Evolutionary conservation across 805 yeast species (phyloP).

Genomic region (Saccharomycopsis sp.): DNA sequence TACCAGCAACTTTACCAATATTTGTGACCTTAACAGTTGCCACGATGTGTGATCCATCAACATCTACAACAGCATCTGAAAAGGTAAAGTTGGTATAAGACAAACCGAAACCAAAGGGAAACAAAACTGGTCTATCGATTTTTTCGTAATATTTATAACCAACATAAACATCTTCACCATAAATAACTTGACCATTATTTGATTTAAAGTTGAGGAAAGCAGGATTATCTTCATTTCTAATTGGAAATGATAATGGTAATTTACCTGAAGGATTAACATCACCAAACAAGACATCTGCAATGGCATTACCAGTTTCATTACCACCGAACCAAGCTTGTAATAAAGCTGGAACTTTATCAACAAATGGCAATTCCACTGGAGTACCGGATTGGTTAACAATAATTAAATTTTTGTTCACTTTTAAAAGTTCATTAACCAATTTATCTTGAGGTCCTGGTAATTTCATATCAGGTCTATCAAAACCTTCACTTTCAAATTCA

Average conservation of each 20-base stretch:
- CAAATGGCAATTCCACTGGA: slow-evolving; percentile 52
- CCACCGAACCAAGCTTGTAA: slow-evolving; percentile 52
- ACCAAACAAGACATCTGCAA: slow-evolving; percentile 50
- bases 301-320: slow-evolving; percentile 44
- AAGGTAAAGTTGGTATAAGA: slow-evolving; percentile 21
- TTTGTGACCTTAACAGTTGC: slow-evolving; percentile 29
- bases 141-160: slow-evolving; percentile 53
- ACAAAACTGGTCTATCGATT: slow-evolving; percentile 44
- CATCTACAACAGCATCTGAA: slow-evolving; percentile 25
- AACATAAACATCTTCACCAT: slow-evolving; percentile 26
- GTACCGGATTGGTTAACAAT: slow-evolving; percentile 52
- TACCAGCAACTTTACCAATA: slow-evolving; percentile 38
- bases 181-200: slow-evolving; percentile 26
- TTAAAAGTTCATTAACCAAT: slow-evolving; percentile 33
- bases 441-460: slow-evolving; percentile 39
- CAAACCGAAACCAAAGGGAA: slow-evolving; percentile 31
- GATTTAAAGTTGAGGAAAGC: slow-evolving; percentile 29
- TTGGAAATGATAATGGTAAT: slow-evolving; percentile 54
- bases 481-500: slow-evolving; percentile 54
- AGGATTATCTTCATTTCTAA: slow-evolving; percentile 36
- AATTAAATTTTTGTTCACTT: slow-evolving; percentile 36
- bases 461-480: slow-evolving; percentile 40
- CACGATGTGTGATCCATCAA: slow-evolving; percentile 25
- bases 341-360: slow-evolving; percentile 30
- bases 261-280: slow-evolving; percentile 54